Percentiles rank a stretch among this genome's conserved stretches.
phyloP scores from a whole-genome alignment of 1,139 yeast species.

The Saccharomyces hybrid region DNA sequence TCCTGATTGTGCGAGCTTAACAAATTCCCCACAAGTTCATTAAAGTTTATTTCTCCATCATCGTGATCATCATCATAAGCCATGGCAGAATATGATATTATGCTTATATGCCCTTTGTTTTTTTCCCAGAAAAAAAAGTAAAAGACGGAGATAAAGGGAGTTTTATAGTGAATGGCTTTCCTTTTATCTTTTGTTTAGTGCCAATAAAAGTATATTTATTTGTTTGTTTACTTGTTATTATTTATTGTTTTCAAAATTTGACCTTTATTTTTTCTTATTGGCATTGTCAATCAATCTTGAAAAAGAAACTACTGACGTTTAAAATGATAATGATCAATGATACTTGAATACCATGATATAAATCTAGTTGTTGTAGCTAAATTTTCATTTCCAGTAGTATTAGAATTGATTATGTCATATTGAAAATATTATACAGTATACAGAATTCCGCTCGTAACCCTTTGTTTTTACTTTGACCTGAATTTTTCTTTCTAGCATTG shows the following conservation, averaged over 20 bases:
- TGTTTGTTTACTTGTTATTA: background rate
- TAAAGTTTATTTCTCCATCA: conserved; percentile 27
- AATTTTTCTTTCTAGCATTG: background rate
- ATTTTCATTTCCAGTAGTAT: background rate
- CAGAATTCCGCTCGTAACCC: background rate
- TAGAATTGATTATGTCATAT: background rate
- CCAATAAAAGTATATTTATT: background rate
- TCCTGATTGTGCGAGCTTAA: conserved; percentile 23
- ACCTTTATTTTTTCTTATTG: background rate
- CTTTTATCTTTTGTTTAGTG: background rate
- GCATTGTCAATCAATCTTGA: background rate
- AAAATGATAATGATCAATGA: background rate
- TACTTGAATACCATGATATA: too few relatives aligned
- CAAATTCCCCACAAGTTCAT: conserved; percentile 29
- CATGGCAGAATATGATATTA: background rate
- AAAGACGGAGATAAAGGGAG: background rate
- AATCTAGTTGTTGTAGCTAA: background rate
- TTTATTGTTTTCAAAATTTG: background rate
- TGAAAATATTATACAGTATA: background rate
- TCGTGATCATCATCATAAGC: conserved; percentile 6
- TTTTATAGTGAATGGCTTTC: background rate
- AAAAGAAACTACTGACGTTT: background rate
- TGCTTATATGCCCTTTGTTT: background rate
- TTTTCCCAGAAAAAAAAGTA: background rate
- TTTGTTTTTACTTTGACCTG: background rate